Evolutionary conservation across 805 yeast species (phyloP), one percentile per base, ranked within the genome.

Genomic region (Metschnikowia noctiluminum): DNA sequence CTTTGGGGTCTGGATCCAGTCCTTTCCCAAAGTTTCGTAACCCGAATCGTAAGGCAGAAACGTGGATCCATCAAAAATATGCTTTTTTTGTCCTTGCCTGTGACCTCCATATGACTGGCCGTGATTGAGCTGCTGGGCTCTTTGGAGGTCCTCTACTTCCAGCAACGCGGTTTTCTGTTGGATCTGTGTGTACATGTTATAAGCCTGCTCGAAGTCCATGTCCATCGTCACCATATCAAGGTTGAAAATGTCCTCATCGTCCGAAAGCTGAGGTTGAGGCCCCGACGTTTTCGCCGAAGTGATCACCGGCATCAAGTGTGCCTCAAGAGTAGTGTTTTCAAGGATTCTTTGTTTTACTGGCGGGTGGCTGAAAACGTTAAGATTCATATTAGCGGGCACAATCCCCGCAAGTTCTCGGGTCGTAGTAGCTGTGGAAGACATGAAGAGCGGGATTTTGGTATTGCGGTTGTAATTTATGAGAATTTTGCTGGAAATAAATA

Each of bases 151-250:
- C 48, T 70, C 76, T 15, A 72, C 61, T 16, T 66, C 68, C 32
- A 53, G 54, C 21, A 62, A 21, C 21, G 74, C 74, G 38, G 63
- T 58, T 43, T 69, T 70, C 42, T 70, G 73, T 54, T 72, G 76
- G 42, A 71, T 56, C 38, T 62, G 63, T 37, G 64, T 58, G 59
- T 71, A 73, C 69, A 70, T 66, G 32, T 62, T 53, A 52, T 71
- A 73, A 11, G 76, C 76, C 60, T 72, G 75, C 62, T 73, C 77
- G 45, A 73, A 73, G 46, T 72, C 71, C 76, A 72, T 72, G 60
- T 71, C 76, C 45, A 62, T 59, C 16, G 70, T 59, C 44, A 69
- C 65, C 64, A 69, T 58, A 45, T 69, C 70, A 38, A 65, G 59
- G 32, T 51, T 48, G 47, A 54, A 59, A n/a, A 55, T 43, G 37